Percentiles rank a stretch among this genome's conserved stretches.
Conservation (phyloP, 2,329 filamentous ascomycete species). For the Exophiala aquamarina region DNA sequence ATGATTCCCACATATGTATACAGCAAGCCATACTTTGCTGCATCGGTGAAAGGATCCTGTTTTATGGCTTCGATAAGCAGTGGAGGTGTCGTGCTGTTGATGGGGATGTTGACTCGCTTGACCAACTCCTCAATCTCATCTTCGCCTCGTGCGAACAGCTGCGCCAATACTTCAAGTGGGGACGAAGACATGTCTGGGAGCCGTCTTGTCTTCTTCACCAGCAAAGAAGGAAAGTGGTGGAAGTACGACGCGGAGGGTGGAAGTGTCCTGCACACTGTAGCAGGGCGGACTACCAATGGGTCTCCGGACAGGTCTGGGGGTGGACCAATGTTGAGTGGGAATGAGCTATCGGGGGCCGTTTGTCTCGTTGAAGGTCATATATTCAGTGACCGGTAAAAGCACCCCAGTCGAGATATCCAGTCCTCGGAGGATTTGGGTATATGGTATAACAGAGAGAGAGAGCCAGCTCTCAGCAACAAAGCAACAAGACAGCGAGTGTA, state of each 20-base stretch:
- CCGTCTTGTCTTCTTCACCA: not conserved
- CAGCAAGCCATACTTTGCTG: slow-evolving; percentile 81
- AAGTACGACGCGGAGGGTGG: not conserved
- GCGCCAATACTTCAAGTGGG: slow-evolving; percentile 12
- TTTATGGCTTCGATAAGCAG: slow-evolving; percentile 57
- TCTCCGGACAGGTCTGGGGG: slow-evolving; percentile 4
- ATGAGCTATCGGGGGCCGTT: slow-evolving; percentile 15
- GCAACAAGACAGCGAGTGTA: slow-evolving; percentile 20
- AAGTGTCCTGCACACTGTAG: not conserved
- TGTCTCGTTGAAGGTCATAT: slow-evolving; percentile 9
- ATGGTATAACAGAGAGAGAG: slow-evolving; percentile 10
- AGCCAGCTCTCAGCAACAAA: slow-evolving; percentile 21
- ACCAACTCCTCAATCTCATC: slow-evolving; percentile 15
- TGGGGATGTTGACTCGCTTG: slow-evolving; percentile 57
- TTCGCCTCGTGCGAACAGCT: slow-evolving; percentile 12
- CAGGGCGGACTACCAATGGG: not conserved
- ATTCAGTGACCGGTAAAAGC: slow-evolving; percentile 13
- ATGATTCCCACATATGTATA: slow-evolving; percentile 87
- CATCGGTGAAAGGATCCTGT: slow-evolving; percentile 74
- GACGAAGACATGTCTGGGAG: slow-evolving; percentile 8
- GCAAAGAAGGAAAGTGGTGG: not conserved
- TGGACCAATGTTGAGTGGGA: slow-evolving; percentile 7
- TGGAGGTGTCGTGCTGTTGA: slow-evolving; percentile 55
- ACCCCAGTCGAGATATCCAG: slow-evolving; percentile 6
- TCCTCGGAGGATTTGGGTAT: too few species aligned